A percentile compares a stretch with the other conserved stretches of the same genome.
phyloP scores from a whole-genome alignment of 768 basidiomycete genomes.

The Boletus tomentosulus region DNA sequence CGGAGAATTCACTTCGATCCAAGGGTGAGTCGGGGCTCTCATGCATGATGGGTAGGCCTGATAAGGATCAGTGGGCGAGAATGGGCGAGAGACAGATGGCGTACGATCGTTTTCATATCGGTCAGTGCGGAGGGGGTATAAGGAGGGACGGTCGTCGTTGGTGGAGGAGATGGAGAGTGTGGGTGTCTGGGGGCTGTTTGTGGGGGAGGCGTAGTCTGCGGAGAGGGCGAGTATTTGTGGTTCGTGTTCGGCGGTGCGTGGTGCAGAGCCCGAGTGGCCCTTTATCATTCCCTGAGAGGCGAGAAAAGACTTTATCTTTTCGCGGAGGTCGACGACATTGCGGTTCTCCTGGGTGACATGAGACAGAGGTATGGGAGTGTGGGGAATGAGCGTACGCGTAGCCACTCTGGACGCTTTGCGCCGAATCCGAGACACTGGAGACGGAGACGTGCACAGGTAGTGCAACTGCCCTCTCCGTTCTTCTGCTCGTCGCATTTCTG shows the following conservation, averaged over 20 bases:
- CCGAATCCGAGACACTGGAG: slow-evolving; percentile 87
- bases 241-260: slow-evolving; percentile 54
- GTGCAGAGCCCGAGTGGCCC: slow-evolving; percentile 71
- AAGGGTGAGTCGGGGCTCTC: slow-evolving; percentile 33
- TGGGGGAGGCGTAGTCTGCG: slow-evolving; percentile 39
- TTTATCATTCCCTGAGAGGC: slow-evolving; percentile 87
- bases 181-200: slow-evolving; percentile 42
- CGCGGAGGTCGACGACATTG: slow-evolving; percentile 63
- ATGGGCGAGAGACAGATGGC: neutral
- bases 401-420: slow-evolving; percentile 80
- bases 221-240: slow-evolving; percentile 50
- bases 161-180: slow-evolving; percentile 43
- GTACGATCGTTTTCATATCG: slow-evolving; percentile 30
- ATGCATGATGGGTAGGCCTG: slow-evolving; percentile 30
- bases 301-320: slow-evolving; percentile 75
- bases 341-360: slow-evolving; percentile 53
- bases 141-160: slow-evolving; percentile 35
- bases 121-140: slow-evolving; percentile 31
- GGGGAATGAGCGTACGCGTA: slow-evolving; percentile 53
- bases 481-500: slow-evolving; percentile 85
- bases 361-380: neutral
- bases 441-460: slow-evolving; percentile 72
- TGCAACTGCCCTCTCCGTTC: slow-evolving; percentile 57
- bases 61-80: neutral
- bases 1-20: slow-evolving; percentile 27